These are phyloP conservation scores for Trypanosoma lewisi DNA, from an alignment of 208 protist genomes.

Conservation along the genomic window DNA sequence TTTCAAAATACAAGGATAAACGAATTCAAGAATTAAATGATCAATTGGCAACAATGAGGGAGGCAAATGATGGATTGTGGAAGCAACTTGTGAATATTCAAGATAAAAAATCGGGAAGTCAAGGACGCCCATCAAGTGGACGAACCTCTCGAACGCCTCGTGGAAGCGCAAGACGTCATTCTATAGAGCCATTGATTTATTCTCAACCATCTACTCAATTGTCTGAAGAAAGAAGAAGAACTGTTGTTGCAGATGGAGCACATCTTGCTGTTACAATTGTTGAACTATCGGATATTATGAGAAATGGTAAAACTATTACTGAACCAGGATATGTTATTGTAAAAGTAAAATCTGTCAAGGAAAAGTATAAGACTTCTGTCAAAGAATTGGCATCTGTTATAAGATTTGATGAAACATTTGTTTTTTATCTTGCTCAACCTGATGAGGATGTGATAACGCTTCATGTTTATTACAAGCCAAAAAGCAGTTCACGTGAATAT, in stretches of 20 bases:
- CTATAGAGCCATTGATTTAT: slow-evolving; percentile 24
- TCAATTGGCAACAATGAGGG: slow-evolving; percentile 27
- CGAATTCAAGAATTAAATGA: slow-evolving; percentile 29
- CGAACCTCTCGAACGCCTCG: slow-evolving; percentile 24
- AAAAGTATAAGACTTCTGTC: slow-evolving; percentile 88
- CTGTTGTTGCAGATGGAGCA: slow-evolving; percentile 66
- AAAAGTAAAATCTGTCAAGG: slow-evolving; percentile 89
- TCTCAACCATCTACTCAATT: slow-evolving; percentile 49
- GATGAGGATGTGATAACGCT: slow-evolving; percentile 89
- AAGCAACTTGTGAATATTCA: slow-evolving; percentile 27
- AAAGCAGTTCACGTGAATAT: slow-evolving; percentile 57
- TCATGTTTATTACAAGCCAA: slow-evolving; percentile 84
- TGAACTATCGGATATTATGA: slow-evolving; percentile 55
- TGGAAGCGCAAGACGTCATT: slow-evolving; percentile 27
- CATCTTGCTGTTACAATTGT: slow-evolving; percentile 83
- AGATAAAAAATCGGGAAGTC: slow-evolving; percentile 12
- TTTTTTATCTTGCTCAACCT: slow-evolving; percentile 85
- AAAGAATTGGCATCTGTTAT: slow-evolving; percentile 69
- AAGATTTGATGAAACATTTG: slow-evolving; percentile 81
- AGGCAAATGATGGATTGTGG: slow-evolving; percentile 53
- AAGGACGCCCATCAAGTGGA: slow-evolving; percentile 21
- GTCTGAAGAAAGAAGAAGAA: slow-evolving; percentile 56
- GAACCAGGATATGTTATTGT: slow-evolving; percentile 78
- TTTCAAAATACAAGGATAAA: slow-evolving; percentile 21
- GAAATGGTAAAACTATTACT: slow-evolving; percentile 62